These are phyloP conservation scores for Daldinia bambusicola DNA, from an alignment of 495 filamentous ascomycete genomes.

Conservation along the genomic window DNA sequence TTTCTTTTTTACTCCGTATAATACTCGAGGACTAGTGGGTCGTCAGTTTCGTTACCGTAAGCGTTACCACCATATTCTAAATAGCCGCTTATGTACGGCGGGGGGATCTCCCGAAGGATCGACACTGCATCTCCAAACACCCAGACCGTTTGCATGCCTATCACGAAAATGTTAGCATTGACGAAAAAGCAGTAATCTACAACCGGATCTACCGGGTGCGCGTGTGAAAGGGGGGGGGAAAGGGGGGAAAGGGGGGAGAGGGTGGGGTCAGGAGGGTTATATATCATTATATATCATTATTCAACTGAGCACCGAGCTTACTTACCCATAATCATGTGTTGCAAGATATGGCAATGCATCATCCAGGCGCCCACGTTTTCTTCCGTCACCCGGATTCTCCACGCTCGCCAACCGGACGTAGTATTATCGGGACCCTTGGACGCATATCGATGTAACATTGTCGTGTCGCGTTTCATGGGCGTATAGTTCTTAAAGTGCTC, in stretches of 20 bases:
- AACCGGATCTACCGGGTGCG: too few relatives aligned
- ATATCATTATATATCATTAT: too few relatives aligned
- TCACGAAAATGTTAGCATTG: not conserved
- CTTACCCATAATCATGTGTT: slow-evolving; percentile 65
- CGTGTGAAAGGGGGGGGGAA: too few relatives aligned
- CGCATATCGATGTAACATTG: slow-evolving; percentile 63
- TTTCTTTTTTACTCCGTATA: slow-evolving; percentile 18
- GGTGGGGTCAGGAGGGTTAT: not conserved
- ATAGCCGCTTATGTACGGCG: slow-evolving; percentile 59
- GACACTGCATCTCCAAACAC: slow-evolving; percentile 60
- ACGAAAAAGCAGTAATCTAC: not conserved
- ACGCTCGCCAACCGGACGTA: slow-evolving; percentile 67
- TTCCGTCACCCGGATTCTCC: slow-evolving; percentile 60
- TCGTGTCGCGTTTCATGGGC: slow-evolving; percentile 65
- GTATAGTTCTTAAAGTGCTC: slow-evolving; percentile 53
- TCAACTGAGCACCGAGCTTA: not conserved
- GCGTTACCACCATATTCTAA: slow-evolving; percentile 59
- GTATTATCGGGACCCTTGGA: slow-evolving; percentile 49
- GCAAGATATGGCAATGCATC: slow-evolving; percentile 70
- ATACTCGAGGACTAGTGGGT: slow-evolving; percentile 48
- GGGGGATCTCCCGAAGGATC: slow-evolving; percentile 52
- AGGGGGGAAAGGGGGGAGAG: too few relatives aligned
- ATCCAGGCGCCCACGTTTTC: slow-evolving; percentile 68
- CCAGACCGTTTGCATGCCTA: slow-evolving; percentile 64
- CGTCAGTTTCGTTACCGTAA: slow-evolving; percentile 58